Evolutionary conservation across 2,329 filamentous ascomycete genomes (phyloP), one percentile per base, ranked within the genome.

Genomic region (Ophiostoma angusticollis): DNA sequence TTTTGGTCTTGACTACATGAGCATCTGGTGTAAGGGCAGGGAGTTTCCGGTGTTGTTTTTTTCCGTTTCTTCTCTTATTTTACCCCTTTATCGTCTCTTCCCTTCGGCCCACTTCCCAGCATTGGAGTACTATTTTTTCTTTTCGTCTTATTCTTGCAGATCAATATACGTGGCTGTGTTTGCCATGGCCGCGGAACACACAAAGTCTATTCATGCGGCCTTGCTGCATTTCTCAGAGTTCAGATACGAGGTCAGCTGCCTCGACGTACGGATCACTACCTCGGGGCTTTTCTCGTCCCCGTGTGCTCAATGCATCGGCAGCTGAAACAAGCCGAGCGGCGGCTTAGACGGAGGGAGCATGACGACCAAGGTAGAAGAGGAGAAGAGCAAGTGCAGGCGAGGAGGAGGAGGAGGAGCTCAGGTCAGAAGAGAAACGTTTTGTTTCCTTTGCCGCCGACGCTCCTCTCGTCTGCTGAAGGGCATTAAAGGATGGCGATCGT

Each of bases 251-350:
- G n/a, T n/a, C n/a, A n/a, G n/a, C n/a, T n/a, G n/a, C n/a, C n/a
- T n/a, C n/a, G n/a, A n/a, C n/a, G n/a, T n/a, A n/a, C n/a, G n/a
- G n/a, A n/a, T n/a, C n/a, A n/a, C n/a, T n/a, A n/a, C n/a, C n/a
- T n/a, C n/a, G n/a, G n/a, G n/a, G n/a, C 25, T 28, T n/a, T 13
- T 6, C 11, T 21, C 29, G 21, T 32, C 16, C 16, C 9, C 5
- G 6, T 28, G 12, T 12, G 12, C 34, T 5, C 14, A n/a, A 25
- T 31, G 25, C 28, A 28, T n/a, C 35, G 9, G 19, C n/a, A 6
- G 28, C n/a, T 25, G 35, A 37, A 37, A 25, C 35, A 25, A 25
- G 13, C 35, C 22, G 12, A 31, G 35, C 35, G 35, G 28, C 31
- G 28, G 35, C 28, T 37, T 37, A 29, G 16, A 23, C 11, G 14